Evolutionary conservation across 2,329 filamentous ascomycete genomes (phyloP).

Genomic region (Trichoderma cornu-damae): DNA sequence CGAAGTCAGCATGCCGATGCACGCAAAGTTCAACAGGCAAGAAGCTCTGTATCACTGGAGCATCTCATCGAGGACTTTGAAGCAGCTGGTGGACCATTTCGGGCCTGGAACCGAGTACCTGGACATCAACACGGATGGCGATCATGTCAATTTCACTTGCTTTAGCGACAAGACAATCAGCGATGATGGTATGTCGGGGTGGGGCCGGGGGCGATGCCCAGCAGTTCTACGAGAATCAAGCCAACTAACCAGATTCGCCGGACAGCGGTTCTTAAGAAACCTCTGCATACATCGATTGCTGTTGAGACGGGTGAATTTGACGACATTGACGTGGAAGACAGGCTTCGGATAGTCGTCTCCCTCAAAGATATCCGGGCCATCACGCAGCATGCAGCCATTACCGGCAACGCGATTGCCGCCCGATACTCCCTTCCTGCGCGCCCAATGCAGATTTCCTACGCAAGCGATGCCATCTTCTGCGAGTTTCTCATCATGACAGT

Average conservation of each 20-base stretch:
- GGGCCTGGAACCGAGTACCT: constrained; percentile 75
- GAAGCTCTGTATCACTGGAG: constrained; percentile 66
- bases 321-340: constrained; percentile 66
- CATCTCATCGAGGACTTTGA: constrained; percentile 64
- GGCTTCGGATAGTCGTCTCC: constrained; percentile 72
- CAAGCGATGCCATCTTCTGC: constrained; percentile 61
- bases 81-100: constrained; percentile 75
- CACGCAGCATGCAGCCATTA: constrained; percentile 66
- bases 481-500: constrained; percentile 81
- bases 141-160: constrained; percentile 72
- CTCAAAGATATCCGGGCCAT: constrained; percentile 81
- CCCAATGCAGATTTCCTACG: constrained; percentile 69
- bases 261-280: constrained; percentile 72
- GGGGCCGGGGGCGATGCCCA: background rate
- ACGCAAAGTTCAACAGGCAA: constrained; percentile 66
- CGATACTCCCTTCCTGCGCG: constrained; percentile 65
- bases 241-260: constrained; percentile 17
- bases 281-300: constrained; percentile 72
- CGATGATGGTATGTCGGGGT: constrained; percentile 40
- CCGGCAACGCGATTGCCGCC: constrained; percentile 61
- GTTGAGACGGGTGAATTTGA: constrained; percentile 74
- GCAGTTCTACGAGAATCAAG: background rate
- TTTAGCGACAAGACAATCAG: constrained; percentile 75
- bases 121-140: constrained; percentile 69
- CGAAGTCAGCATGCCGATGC: constrained; percentile 66